Evolutionary conservation across 1,284 basidiomycete species (phyloP).

Genomic region (Malassezia yamatoensis): DNA sequence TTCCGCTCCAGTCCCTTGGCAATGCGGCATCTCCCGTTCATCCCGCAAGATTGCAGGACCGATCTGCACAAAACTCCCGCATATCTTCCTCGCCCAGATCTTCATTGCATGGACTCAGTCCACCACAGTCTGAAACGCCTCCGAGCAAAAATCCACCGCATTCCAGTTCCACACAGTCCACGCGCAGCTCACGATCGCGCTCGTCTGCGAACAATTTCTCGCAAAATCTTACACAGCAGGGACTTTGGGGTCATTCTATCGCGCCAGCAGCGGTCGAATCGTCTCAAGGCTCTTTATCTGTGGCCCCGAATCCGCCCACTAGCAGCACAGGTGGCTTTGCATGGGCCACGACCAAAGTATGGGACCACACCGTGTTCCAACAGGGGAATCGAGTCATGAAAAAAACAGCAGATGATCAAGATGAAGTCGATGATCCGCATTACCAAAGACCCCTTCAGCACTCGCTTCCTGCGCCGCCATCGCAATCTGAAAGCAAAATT

Average conservation of each 20-base stretch:
- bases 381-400: slow-evolving; percentile 7
- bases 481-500: slow-evolving; percentile 23
- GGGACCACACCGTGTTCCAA: slow-evolving; percentile 12
- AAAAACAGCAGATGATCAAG: background rate
- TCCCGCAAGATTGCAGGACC: slow-evolving; percentile 1
- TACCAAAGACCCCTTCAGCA: background rate
- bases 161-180: too few relatives aligned
- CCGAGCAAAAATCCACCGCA: too few relatives aligned
- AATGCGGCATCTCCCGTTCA: background rate
- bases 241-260: slow-evolving; percentile 14
- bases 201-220: slow-evolving; percentile 1
- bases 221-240: slow-evolving; percentile 13
- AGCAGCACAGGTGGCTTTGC: background rate
- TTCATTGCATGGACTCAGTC: too few relatives aligned
- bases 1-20: slow-evolving; percentile 14
- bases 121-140: too few relatives aligned
- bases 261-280: slow-evolving; percentile 1
- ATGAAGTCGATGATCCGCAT: background rate
- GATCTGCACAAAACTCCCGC: too few relatives aligned
- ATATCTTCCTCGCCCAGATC: too few relatives aligned
- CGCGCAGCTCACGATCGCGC: too few relatives aligned
- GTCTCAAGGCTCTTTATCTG: slow-evolving; percentile 8
- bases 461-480: background rate
- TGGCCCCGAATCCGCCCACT: slow-evolving; percentile 6
- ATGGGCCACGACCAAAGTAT: slow-evolving; percentile 5